Evolutionary conservation across 2,329 filamentous ascomycete genomes (phyloP), one percentile per base, ranked within the genome.

Genomic region (Cephalotrichum gorgonifer): DNA sequence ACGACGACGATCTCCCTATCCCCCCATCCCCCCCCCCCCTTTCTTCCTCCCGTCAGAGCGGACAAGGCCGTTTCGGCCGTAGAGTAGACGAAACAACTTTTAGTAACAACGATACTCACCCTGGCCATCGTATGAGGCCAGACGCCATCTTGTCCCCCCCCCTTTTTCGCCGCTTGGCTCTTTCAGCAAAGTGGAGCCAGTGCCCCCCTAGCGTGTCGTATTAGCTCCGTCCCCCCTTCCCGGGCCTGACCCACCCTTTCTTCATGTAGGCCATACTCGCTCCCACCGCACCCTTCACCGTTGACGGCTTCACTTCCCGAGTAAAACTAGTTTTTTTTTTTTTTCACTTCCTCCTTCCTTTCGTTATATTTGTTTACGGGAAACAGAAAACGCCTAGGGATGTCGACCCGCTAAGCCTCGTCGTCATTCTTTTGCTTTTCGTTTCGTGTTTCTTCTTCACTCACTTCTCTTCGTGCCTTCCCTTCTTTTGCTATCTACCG

Each of bases 311-410:
- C 23, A 35, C 46, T 48, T 50, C 47, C 51, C 45, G 44, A 39
- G 25, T 27, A 27, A 17, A 43, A 30, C 50, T 53, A 48, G 53
- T 51, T 53, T 53, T 35, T 44, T 53, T 39, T 30, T 53, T 50
- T 38, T 51, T 49, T 43, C 52, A 44, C 49, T 50, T 50, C 47
- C 51, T 47, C 22, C 38, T 47, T 48, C 52, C 41, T 55, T 50
- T 57, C 53, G 42, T 51, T 56, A 48, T 43, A 48, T 48, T 43
- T 20, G 35, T 28, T 33, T 15, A 28, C 25, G 28, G 31, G 23
- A 25, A 26, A 38, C 30, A 27, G 25, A 49, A 55, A 49, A 38
- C 50, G 44, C 47, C 47, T 53, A 44, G 45, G 38, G 26, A 43
- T 46, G 42, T 30, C 52, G 30, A 46, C 44, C 48, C 43, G 42